Conservation (phyloP, 2,329 filamentous ascomycete species). For the Cladosporium colombiae region DNA sequence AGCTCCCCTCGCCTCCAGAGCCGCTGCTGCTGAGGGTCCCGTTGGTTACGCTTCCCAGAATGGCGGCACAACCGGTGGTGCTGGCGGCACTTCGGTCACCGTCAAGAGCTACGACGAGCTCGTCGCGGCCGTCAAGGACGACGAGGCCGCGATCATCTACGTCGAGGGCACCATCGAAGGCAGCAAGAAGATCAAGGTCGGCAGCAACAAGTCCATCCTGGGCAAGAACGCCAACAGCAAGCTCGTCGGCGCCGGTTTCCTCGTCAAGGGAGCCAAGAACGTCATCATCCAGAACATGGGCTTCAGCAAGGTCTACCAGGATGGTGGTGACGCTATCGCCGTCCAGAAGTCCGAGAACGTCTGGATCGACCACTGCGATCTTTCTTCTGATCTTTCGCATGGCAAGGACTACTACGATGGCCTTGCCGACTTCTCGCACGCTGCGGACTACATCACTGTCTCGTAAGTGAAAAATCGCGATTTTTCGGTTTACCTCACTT, state of each 20-base stretch:
- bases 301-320: slow-evolving; percentile 50
- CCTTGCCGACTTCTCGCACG: slow-evolving; percentile 65
- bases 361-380: slow-evolving; percentile 69
- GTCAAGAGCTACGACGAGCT: slow-evolving; percentile 49
- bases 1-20: slow-evolving; percentile 22
- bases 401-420: slow-evolving; percentile 73
- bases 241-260: slow-evolving; percentile 51
- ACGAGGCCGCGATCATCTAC: slow-evolving; percentile 45
- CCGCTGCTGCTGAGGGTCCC: slow-evolving; percentile 2
- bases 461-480: slow-evolving; percentile 25
- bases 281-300: slow-evolving; percentile 61
- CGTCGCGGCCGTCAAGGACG: slow-evolving; percentile 38
- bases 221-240: slow-evolving; percentile 48
- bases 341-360: slow-evolving; percentile 52
- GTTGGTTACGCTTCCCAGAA: slow-evolving; percentile 23
- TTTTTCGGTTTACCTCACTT: no score
- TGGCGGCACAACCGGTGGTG: slow-evolving; percentile 48
- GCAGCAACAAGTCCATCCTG: slow-evolving; percentile 54
- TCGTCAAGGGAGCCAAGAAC: slow-evolving; percentile 52
- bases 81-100: slow-evolving; percentile 47
- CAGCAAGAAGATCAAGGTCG: slow-evolving; percentile 46
- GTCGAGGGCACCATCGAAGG: slow-evolving; percentile 49
- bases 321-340: slow-evolving; percentile 53
- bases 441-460: slow-evolving; percentile 62
- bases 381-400: slow-evolving; percentile 59